phyloP scores from a whole-genome alignment of 768 basidiomycete species.

The Xanthoconium purpureum region DNA sequence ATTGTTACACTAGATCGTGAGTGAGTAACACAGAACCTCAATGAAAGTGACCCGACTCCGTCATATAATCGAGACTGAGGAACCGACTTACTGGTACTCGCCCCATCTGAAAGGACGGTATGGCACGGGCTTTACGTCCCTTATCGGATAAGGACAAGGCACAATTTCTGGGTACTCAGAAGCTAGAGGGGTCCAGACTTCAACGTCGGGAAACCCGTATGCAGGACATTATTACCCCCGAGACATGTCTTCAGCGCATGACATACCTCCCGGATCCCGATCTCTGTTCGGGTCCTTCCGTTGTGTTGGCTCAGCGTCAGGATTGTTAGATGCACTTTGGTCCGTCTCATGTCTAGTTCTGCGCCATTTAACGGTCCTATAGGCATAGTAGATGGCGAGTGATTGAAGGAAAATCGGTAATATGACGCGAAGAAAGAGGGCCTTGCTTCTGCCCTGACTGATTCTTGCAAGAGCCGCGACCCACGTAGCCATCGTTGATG shows the following conservation, averaged over 20 bases:
- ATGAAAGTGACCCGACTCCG: not conserved
- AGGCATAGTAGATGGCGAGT: slow-evolving; percentile 15
- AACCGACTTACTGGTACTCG: slow-evolving; percentile 57
- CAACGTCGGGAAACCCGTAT: not conserved
- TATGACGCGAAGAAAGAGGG: not conserved
- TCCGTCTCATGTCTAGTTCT: not conserved
- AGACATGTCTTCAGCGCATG: not conserved
- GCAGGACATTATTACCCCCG: not conserved
- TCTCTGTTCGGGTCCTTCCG: slow-evolving; percentile 15
- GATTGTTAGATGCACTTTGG: not conserved
- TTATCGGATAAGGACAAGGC: slow-evolving; percentile 38
- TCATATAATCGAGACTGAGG: not conserved
- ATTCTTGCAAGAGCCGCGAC: not conserved
- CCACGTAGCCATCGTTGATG: slow-evolving; percentile 9
- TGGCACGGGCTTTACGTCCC: slow-evolving; percentile 53
- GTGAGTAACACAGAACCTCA: not conserved
- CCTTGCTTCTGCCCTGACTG: not conserved
- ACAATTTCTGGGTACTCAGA: slow-evolving; percentile 55
- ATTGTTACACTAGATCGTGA: slow-evolving; percentile 54
- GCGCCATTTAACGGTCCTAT: slow-evolving; percentile 10
- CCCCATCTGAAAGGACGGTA: slow-evolving; percentile 72
- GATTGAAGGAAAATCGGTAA: slow-evolving; percentile 15
- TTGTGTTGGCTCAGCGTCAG: not conserved
- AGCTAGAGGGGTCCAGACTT: slow-evolving; percentile 53
- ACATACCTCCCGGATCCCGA: slow-evolving; percentile 28